These are phyloP conservation scores for Magnusiomyces ingens DNA, from an alignment of 1,139 yeast species.

Conservation along the genomic window DNA sequence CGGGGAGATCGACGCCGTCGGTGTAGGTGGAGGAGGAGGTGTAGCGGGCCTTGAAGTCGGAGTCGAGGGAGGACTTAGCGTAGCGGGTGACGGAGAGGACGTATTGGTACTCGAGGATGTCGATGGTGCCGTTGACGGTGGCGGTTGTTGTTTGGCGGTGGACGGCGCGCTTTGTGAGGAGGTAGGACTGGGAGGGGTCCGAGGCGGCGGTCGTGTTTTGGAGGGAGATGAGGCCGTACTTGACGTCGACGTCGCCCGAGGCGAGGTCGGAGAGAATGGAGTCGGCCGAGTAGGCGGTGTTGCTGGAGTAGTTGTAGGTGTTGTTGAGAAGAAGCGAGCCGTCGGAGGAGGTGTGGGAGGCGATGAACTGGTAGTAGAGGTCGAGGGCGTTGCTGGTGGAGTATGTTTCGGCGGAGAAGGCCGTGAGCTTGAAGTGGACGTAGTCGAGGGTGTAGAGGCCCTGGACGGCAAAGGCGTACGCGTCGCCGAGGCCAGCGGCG, in stretches of 20 bases:
- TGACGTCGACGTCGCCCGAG: slow-evolving; percentile 8
- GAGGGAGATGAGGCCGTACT: slow-evolving; percentile 8
- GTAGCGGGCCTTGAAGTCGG: slow-evolving; percentile 4
- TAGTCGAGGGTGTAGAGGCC: slow-evolving; percentile 13
- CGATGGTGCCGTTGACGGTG: slow-evolving; percentile 13
- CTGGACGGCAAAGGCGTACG: slow-evolving; percentile 13
- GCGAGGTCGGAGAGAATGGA: slow-evolving; percentile 7
- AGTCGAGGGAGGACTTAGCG: slow-evolving; percentile 1
- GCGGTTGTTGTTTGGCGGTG: slow-evolving; percentile 9
- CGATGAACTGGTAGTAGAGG: slow-evolving; percentile 10
- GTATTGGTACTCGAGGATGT: slow-evolving; percentile 13
- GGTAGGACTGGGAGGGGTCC: slow-evolving; percentile 12
- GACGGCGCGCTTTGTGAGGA: slow-evolving; percentile 13
- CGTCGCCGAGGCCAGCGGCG: slow-evolving; percentile 5
- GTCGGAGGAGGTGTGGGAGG: slow-evolving; percentile 8
- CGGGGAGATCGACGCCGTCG: slow-evolving; percentile 7
- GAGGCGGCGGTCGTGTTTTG: slow-evolving; percentile 12
- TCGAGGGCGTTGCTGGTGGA: slow-evolving; percentile 9
- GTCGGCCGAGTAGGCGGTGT: slow-evolving; percentile 5
- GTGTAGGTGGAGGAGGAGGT: slow-evolving; percentile 6
- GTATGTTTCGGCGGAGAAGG: slow-evolving; percentile 10
- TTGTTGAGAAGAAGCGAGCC: slow-evolving; percentile 13
- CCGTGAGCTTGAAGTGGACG: slow-evolving; percentile 9
- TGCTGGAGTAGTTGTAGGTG: slow-evolving; percentile 12
- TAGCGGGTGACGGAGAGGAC: slow-evolving; percentile 9